Conservation (phyloP, 108 stramenopile species). For the Fragilaria radians region DNA sequence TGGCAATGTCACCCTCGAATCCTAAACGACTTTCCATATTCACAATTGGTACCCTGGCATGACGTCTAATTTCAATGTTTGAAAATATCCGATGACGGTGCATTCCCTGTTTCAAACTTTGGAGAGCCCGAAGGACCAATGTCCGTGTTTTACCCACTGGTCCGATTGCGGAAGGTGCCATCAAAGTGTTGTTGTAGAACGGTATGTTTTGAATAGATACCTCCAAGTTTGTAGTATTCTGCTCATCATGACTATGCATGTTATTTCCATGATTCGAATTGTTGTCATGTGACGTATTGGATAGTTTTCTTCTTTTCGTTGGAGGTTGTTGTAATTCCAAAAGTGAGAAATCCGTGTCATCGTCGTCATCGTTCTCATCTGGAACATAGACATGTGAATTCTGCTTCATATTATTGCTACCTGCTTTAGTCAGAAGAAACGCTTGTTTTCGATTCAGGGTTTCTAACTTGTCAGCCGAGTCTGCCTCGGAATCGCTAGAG, state of each 20-base stretch:
- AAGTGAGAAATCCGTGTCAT: slow-evolving; percentile 14
- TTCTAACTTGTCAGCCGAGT: slow-evolving; percentile 11
- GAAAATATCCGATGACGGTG: slow-evolving; percentile 26
- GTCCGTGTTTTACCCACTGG: slow-evolving; percentile 42
- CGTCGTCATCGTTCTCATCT: slow-evolving; percentile 18
- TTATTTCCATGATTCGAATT: too few species aligned
- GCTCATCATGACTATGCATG: too few species aligned
- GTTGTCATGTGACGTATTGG: too few species aligned
- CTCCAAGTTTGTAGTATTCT: slow-evolving; percentile 31
- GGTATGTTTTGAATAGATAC: slow-evolving; percentile 26
- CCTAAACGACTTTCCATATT: slow-evolving; percentile 56
- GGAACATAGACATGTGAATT: slow-evolving; percentile 4
- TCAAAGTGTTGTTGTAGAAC: not conserved
- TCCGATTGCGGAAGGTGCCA: slow-evolving; percentile 15
- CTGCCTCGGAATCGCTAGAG: slow-evolving; percentile 4
- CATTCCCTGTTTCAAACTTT: slow-evolving; percentile 26
- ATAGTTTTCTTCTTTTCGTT: slow-evolving; percentile 16
- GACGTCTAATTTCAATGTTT: slow-evolving; percentile 16
- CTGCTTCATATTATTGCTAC: slow-evolving; percentile 1
- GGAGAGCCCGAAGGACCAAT: slow-evolving; percentile 40
- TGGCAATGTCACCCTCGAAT: slow-evolving; percentile 73
- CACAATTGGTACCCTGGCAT: slow-evolving; percentile 70
- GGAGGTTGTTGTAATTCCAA: slow-evolving; percentile 28
- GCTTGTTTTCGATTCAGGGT: slow-evolving; percentile 7
- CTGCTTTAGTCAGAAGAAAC: too few species aligned